phyloP scores from a whole-genome alignment of 1,284 basidiomycete genomes.

The Xerocomus alliaceus region DNA sequence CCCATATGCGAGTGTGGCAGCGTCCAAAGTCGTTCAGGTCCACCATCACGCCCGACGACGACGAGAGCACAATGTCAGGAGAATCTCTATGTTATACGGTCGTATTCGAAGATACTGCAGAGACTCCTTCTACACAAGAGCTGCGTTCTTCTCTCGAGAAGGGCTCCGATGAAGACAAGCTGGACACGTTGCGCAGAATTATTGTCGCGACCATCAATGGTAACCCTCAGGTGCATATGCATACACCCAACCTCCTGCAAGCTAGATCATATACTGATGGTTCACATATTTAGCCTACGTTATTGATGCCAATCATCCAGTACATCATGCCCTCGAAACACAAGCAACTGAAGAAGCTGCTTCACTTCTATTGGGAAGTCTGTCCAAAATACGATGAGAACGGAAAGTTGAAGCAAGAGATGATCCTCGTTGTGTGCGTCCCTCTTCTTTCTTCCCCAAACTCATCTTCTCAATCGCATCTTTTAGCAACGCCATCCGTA shows the following conservation, averaged over 20 bases:
- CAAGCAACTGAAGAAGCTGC: slow-evolving; percentile 97
- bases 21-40: slow-evolving; percentile 1
- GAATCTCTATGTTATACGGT: slow-evolving; percentile 85
- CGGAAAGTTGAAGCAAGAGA: slow-evolving; percentile 99
- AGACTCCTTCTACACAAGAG: slow-evolving; percentile 83
- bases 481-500: slow-evolving; percentile 91
- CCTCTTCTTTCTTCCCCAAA: neutral
- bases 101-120: slow-evolving; percentile 79
- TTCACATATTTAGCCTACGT: slow-evolving; percentile 64
- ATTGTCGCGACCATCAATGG: slow-evolving; percentile 97
- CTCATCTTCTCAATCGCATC: slow-evolving; percentile 16
- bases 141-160: slow-evolving; percentile 90
- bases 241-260: slow-evolving; percentile 2
- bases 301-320: slow-evolving; percentile 99
- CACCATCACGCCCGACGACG: slow-evolving; percentile 19
- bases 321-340: slow-evolving; percentile 87
- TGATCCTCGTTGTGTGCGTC: slow-evolving; percentile 97
- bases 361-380: slow-evolving; percentile 99
- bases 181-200: slow-evolving; percentile 96
- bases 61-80: slow-evolving; percentile 37
- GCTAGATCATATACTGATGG: slow-evolving; percentile 8
- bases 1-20: slow-evolving; percentile 7
- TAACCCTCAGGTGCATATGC: slow-evolving; percentile 71
- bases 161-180: slow-evolving; percentile 96
- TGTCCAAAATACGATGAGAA: slow-evolving; percentile 98